Evolutionary conservation across 2,329 filamentous ascomycete species (phyloP).

Genomic region (Nemania bipapillata): DNA sequence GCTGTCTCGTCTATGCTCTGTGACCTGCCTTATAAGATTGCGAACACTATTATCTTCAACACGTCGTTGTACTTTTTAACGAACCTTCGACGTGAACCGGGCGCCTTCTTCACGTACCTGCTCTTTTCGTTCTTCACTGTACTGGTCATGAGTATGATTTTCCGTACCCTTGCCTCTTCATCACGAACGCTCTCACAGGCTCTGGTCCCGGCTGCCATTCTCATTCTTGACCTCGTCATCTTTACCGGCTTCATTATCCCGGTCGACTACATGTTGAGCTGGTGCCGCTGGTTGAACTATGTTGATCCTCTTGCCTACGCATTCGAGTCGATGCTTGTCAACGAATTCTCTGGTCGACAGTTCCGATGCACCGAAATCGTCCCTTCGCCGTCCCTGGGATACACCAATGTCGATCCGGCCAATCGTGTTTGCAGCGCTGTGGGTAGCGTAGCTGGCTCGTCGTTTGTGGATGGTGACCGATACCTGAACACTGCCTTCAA

Average conservation of each 20-base stretch:
- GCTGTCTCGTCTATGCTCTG: constrained; percentile 87
- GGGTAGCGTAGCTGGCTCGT: constrained; percentile 66
- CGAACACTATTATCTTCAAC: constrained; percentile 81
- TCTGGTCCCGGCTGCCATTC: constrained; percentile 68
- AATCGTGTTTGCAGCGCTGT: constrained; percentile 68
- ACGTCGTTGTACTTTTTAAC: constrained; percentile 87
- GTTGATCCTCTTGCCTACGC: constrained; percentile 81
- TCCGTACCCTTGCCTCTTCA: constrained; percentile 80
- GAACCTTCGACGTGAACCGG: constrained; percentile 77
- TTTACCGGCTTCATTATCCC: constrained; percentile 77
- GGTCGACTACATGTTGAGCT: constrained; percentile 76
- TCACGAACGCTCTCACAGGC: constrained; percentile 76
- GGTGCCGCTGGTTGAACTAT: constrained; percentile 86
- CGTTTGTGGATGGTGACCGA: constrained; percentile 65
- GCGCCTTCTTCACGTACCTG: constrained; percentile 86
- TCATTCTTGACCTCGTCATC: constrained; percentile 74
- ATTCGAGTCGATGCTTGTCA: constrained; percentile 83
- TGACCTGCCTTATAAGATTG: constrained; percentile 84
- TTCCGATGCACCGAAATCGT: constrained; percentile 65
- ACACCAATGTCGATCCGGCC: constrained; percentile 50
- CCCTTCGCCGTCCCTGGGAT: constrained; percentile 54
- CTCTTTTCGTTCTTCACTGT: constrained; percentile 79
- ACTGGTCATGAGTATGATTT: constrained; percentile 85
- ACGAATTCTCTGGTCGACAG: constrained; percentile 77
- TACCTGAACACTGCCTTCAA: constrained; percentile 66